Conservation (phyloP, 1,284 basidiomycete genomes). For the Ceratobasidium theobromae region DNA sequence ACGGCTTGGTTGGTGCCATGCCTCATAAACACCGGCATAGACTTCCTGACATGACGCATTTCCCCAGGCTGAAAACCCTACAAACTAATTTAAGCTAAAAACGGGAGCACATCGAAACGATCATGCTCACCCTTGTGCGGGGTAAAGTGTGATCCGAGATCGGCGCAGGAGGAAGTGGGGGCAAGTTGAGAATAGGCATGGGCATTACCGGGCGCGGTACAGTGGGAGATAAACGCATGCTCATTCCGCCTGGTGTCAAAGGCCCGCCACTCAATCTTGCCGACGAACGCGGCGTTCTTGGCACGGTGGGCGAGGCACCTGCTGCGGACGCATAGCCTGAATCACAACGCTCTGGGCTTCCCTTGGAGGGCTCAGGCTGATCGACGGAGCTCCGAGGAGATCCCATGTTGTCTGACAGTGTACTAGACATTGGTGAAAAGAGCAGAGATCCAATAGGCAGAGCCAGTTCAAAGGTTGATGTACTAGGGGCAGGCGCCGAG, state of each 20-base stretch:
- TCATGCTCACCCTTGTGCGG: slow-evolving; percentile 18
- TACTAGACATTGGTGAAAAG: slow-evolving; percentile 10
- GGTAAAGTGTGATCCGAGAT: background rate
- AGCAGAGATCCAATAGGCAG: slow-evolving; percentile 3
- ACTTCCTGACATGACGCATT: slow-evolving; percentile 27
- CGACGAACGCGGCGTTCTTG: background rate
- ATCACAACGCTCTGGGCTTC: slow-evolving; percentile 16
- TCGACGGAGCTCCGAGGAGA: background rate
- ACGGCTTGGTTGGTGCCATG: slow-evolving; percentile 6
- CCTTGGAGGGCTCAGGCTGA: background rate
- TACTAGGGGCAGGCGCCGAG: slow-evolving; percentile 4
- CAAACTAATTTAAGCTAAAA: background rate
- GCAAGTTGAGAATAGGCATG: slow-evolving; percentile 25
- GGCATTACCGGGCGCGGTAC: slow-evolving; percentile 19
- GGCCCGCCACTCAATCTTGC: background rate
- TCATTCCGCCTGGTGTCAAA: slow-evolving; percentile 4
- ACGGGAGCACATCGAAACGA: background rate
- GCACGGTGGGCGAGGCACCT: background rate
- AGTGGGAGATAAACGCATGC: slow-evolving; percentile 3
- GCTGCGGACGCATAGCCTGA: slow-evolving; percentile 11
- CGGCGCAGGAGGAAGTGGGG: slow-evolving; percentile 8
- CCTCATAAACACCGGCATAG: slow-evolving; percentile 21
- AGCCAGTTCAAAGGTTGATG: background rate
- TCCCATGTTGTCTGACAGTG: slow-evolving; percentile 20
- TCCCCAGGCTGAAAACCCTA: slow-evolving; percentile 23